Evolutionary conservation across 2,329 filamentous ascomycete genomes (phyloP).

Genomic region (Zasmidium angulare): DNA sequence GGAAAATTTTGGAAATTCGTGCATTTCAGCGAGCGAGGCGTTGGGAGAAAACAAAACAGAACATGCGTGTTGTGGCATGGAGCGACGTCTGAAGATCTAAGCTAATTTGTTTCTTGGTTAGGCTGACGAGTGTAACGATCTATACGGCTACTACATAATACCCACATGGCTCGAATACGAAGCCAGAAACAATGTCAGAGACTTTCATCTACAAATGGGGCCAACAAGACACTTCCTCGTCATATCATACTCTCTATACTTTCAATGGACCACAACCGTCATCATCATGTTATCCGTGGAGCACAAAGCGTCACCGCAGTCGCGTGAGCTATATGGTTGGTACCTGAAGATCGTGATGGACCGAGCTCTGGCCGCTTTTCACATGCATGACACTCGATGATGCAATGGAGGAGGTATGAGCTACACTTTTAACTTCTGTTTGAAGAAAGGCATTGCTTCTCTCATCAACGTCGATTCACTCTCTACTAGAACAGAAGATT

Average conservation of each 20-base stretch:
- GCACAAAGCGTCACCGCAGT: neutral
- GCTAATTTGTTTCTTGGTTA: neutral
- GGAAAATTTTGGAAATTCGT: neutral
- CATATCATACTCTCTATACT: neutral
- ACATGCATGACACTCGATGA: neutral
- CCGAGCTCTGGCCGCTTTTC: neutral
- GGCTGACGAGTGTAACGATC: neutral
- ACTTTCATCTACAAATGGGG: neutral
- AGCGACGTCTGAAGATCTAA: neutral
- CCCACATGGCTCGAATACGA: no score
- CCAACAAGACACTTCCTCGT: neutral
- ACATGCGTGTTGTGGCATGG: neutral
- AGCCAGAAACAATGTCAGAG: no score
- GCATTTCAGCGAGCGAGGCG: slow-evolving; percentile 6
- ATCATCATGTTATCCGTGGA: neutral
- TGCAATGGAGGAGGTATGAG: neutral
- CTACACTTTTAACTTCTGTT: neutral
- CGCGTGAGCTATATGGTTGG: neutral
- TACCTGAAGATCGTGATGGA: neutral
- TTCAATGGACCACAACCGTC: neutral
- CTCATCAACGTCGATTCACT: no score
- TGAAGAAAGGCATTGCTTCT: neutral
- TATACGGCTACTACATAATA: neutral
- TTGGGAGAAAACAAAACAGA: slow-evolving; percentile 2
- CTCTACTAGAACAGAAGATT: neutral